Percentiles rank a stretch among this genome's conserved stretches.
phyloP scores from a whole-genome alignment of 1,284 basidiomycete genomes.

The Moesziomyces sp. region DNA sequence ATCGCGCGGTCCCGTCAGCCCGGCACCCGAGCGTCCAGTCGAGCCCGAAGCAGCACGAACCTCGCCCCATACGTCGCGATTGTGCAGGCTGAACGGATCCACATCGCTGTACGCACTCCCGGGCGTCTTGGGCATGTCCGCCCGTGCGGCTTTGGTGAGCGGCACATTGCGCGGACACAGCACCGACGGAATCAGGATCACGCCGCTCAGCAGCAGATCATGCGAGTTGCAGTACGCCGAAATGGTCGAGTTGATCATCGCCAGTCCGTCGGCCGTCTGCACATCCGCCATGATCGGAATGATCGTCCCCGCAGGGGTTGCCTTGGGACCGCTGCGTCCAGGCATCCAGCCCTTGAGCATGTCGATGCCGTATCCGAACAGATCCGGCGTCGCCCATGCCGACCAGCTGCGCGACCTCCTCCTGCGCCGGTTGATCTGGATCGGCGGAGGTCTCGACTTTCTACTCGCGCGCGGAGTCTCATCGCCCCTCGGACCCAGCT shows the following conservation, averaged over 20 bases:
- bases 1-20: slow-evolving; percentile 8
- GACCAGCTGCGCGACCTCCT: slow-evolving; percentile 45
- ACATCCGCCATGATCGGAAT: slow-evolving; percentile 56
- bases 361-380: slow-evolving; percentile 51
- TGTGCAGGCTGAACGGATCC: slow-evolving; percentile 32
- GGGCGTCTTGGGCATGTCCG: slow-evolving; percentile 23
- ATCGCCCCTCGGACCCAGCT: slow-evolving; percentile 13
- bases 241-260: slow-evolving; percentile 51
- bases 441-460: slow-evolving; percentile 20
- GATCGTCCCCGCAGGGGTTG: slow-evolving; percentile 34
- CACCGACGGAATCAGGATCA: slow-evolving; percentile 49
- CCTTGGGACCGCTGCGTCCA: slow-evolving; percentile 23
- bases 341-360: slow-evolving; percentile 58
- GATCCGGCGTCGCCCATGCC: slow-evolving; percentile 44
- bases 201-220: slow-evolving; percentile 44
- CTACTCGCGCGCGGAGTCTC: slow-evolving; percentile 23
- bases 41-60: slow-evolving; percentile 6
- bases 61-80: slow-evolving; percentile 34
- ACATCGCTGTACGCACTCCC: slow-evolving; percentile 36
- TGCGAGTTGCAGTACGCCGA: slow-evolving; percentile 51
- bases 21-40: background rate
- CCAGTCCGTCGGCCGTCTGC: slow-evolving; percentile 36
- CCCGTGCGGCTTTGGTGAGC: slow-evolving; percentile 10
- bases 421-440: slow-evolving; percentile 13
- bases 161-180: slow-evolving; percentile 43